Percentiles rank a stretch among this genome's conserved stretches.
These are phyloP conservation scores for Fusarium veterinarium DNA, from an alignment of 2,329 filamentous ascomycete species.

Conservation along the genomic window DNA sequence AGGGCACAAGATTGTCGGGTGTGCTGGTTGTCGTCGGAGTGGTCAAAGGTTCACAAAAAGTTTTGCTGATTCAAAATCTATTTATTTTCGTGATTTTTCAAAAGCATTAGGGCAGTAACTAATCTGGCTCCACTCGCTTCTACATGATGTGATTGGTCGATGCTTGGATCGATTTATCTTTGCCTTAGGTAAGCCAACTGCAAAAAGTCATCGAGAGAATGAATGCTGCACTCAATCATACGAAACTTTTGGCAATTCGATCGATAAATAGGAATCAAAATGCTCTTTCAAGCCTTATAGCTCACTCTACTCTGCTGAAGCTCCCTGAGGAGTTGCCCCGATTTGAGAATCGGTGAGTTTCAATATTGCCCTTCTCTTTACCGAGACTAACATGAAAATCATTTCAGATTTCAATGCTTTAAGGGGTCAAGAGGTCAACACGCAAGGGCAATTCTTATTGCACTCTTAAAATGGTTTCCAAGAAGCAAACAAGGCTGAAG, in stretches of 20 bases:
- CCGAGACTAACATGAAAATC: constrained; percentile 28
- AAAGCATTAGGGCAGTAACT: constrained; percentile 36
- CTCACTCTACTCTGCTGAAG: too few relatives aligned
- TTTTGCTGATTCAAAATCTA: not conserved
- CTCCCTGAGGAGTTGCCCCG: not conserved
- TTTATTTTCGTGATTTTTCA: constrained; percentile 5
- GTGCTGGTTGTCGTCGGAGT: constrained; percentile 44
- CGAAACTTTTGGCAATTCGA: not conserved
- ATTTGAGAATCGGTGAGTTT: constrained; percentile 6
- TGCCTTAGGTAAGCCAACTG: not conserved
- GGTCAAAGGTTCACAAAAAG: constrained; percentile 35
- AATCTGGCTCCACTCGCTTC: not conserved
- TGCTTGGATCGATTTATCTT: accelerated
- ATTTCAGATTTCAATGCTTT: constrained; percentile 10
- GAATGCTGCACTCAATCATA: not conserved
- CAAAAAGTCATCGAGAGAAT: not conserved
- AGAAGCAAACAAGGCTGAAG: constrained; percentile 59
- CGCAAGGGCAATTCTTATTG: not conserved
- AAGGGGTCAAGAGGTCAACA: constrained; percentile 4
- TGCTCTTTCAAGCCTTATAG: not conserved
- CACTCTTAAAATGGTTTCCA: constrained; percentile 55
- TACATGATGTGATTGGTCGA: not conserved
- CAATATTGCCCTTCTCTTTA: not conserved
- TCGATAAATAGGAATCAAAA: not conserved
- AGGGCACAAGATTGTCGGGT: constrained; percentile 42